These are phyloP conservation scores for Emergomyces africanus DNA, from an alignment of 2,329 filamentous ascomycete genomes.

Conservation along the genomic window DNA sequence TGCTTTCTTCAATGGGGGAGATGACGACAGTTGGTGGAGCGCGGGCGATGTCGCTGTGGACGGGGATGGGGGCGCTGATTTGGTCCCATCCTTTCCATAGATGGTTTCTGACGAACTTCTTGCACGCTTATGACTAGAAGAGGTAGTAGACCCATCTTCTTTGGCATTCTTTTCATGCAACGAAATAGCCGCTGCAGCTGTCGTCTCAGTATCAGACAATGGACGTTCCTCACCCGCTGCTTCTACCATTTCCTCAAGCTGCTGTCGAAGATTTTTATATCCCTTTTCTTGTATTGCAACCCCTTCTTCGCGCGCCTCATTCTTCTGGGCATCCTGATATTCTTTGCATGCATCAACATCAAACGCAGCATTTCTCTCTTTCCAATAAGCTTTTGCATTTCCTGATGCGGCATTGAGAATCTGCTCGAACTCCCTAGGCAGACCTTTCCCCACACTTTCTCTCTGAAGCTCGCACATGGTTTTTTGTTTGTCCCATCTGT, in stretches of 20 bases:
- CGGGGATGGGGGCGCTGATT: not conserved
- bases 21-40: not conserved
- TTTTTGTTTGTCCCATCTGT: constrained; percentile 3
- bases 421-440: constrained; percentile 1
- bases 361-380: not conserved
- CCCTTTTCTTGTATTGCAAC: not conserved
- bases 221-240: not conserved
- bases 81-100: not conserved
- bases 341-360: not conserved
- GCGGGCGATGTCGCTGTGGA: not conserved
- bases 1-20: not conserved
- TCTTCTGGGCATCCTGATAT: not conserved
- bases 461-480: not conserved
- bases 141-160: not conserved
- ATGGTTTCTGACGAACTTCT: not conserved
- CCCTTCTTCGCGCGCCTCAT: not conserved
- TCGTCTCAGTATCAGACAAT: not conserved
- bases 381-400: constrained; percentile 2
- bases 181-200: not conserved
- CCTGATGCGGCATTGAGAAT: not conserved
- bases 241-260: not conserved
- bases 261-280: not conserved
- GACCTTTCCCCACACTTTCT: not conserved
- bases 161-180: not conserved
- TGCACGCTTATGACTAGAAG: not conserved